phyloP scores from a whole-genome alignment of 345 rosid genomes.

The Cardamine chenopodiifolia region DNA sequence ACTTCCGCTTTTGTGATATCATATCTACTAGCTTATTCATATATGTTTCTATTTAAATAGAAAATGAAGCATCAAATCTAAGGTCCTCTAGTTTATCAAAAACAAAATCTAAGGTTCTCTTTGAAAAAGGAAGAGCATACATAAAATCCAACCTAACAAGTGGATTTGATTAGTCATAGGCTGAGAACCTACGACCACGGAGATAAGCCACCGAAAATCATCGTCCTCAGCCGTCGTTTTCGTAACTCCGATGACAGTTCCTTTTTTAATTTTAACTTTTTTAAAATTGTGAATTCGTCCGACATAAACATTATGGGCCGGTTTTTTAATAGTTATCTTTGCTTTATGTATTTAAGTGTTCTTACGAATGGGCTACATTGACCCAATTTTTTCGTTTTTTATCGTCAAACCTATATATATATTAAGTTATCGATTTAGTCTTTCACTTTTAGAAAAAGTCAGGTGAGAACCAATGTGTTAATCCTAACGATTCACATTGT shows the following conservation, averaged over 20 bases:
- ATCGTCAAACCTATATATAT: no score
- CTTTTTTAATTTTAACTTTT: not conserved
- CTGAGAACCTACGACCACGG: slow-evolving; percentile 6
- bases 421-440: no score
- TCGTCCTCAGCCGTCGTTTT: slow-evolving; percentile 9
- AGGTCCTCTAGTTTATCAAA: slow-evolving; percentile 1
- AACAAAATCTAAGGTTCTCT: slow-evolving; percentile 29
- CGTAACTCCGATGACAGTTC: not conserved
- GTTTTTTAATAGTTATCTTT: not conserved
- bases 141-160: slow-evolving; percentile 27
- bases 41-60: slow-evolving; percentile 3
- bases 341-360: not conserved
- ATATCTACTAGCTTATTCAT: not conserved
- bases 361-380: not conserved
- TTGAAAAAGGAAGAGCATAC: slow-evolving; percentile 18
- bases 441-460: no score
- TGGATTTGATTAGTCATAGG: slow-evolving; percentile 14
- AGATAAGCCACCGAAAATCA: slow-evolving; percentile 32
- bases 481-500: no score
- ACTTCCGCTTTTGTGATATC: not conserved
- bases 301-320: not conserved
- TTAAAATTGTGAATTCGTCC: not conserved
- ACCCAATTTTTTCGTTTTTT: no score
- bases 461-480: no score
- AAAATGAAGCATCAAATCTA: slow-evolving; percentile 38